Percentiles rank a stretch among this genome's conserved stretches.
Evolutionary conservation across 805 yeast genomes (phyloP).

Genomic region (Suhomyces faveliae): DNA sequence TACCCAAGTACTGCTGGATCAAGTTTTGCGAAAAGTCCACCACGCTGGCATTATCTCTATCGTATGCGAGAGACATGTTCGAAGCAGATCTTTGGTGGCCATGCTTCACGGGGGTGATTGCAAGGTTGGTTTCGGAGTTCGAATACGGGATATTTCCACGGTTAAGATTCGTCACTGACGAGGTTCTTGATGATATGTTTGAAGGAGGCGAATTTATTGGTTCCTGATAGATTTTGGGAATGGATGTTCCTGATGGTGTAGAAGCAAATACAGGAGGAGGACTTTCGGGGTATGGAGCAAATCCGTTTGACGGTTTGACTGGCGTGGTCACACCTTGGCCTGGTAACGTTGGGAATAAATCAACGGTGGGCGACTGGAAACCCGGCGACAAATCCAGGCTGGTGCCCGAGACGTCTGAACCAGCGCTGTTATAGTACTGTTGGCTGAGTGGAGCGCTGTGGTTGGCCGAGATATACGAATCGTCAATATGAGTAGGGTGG

Average conservation of each 20-base stretch:
- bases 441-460: neutral
- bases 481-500: neutral
- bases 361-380: constrained; percentile 1
- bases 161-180: constrained; percentile 33
- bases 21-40: constrained; percentile 54
- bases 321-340: constrained; percentile 1
- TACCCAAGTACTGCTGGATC: constrained; percentile 54
- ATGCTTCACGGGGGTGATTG: constrained; percentile 14
- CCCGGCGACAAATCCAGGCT: neutral
- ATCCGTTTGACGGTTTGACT: neutral
- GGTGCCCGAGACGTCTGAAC: constrained; percentile 9
- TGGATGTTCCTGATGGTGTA: neutral
- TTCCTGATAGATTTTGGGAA: constrained; percentile 3
- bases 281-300: constrained; percentile 17
- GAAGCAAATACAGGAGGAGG: constrained; percentile 30
- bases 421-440: neutral
- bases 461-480: neutral
- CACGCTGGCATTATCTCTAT: constrained; percentile 33
- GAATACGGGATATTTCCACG: constrained; percentile 10
- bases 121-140: constrained; percentile 29
- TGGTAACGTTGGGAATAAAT: neutral
- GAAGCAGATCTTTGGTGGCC: constrained; percentile 37
- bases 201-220: constrained; percentile 25
- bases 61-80: constrained; percentile 37
- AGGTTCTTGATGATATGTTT: constrained; percentile 30